Conservation (phyloP, 164 flowering plant genomes). For the Berberis vulgaris region DNA sequence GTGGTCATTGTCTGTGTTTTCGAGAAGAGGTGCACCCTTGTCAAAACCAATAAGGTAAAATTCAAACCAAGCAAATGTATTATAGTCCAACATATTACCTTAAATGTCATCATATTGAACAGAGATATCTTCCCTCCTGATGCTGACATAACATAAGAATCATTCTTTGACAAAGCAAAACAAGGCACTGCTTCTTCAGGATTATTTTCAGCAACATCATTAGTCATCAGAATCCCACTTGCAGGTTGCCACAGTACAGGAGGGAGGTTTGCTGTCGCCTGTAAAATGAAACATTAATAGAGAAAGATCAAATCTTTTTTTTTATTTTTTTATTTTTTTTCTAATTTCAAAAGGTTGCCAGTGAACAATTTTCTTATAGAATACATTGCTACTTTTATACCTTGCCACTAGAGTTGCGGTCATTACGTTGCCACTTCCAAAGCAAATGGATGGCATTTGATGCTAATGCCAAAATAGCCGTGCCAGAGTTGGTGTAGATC, state of each 20-base stretch:
- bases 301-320: neutral
- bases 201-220: constrained; percentile 59
- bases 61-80: neutral
- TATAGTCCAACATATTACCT: constrained; percentile 32
- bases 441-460: constrained; percentile 53
- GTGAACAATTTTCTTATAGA: too few species aligned
- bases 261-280: constrained; percentile 68
- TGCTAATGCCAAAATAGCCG: constrained; percentile 34
- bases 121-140: too few species aligned
- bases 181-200: constrained; percentile 75
- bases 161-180: too few species aligned
- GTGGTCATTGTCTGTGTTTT: constrained; percentile 80
- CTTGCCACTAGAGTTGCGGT: constrained; percentile 70
- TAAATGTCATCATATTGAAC: constrained; percentile 89
- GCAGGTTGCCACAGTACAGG: constrained; percentile 89
- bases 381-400: constrained; percentile 17
- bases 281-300: constrained; percentile 13
- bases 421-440: constrained; percentile 90
- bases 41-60: neutral
- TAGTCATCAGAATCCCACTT: constrained; percentile 82
- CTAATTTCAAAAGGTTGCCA: too few species aligned
- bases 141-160: too few species aligned
- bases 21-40: constrained; percentile 6
- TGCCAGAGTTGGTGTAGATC: constrained; percentile 81
- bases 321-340: too few species aligned